phyloP scores from a whole-genome alignment of 352 stramenopile genomes.

The Pythium grandisporangium region DNA sequence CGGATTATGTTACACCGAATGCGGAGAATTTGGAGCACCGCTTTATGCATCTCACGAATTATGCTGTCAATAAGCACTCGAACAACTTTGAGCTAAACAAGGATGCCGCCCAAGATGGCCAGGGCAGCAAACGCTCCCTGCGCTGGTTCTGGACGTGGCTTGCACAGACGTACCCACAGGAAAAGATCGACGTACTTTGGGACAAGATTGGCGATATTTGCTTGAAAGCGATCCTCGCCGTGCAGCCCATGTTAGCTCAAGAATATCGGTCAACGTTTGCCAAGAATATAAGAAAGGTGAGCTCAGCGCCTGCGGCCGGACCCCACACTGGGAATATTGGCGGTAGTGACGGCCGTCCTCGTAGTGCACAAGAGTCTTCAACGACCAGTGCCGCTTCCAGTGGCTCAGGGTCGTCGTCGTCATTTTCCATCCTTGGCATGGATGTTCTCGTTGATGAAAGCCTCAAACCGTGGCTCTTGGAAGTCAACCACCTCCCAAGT shows the following conservation, averaged over 20 bases:
- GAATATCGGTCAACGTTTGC: constrained; percentile 89
- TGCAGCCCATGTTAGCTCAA: constrained; percentile 88
- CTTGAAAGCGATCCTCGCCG: constrained; percentile 90
- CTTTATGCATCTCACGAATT: constrained; percentile 92
- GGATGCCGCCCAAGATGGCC: constrained; percentile 39
- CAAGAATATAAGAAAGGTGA: constrained; percentile 66
- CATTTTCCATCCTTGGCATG: constrained; percentile 93
- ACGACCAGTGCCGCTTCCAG: constrained; percentile 1
- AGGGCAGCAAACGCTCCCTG: constrained; percentile 81
- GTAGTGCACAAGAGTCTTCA: constrained; percentile 14
- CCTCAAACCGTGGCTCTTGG: constrained; percentile 94
- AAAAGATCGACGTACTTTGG: constrained; percentile 81
- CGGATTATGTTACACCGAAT: constrained; percentile 82
- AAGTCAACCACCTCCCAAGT: constrained; percentile 96
- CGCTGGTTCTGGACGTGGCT: constrained; percentile 92
- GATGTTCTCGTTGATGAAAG: constrained; percentile 94
- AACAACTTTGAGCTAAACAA: constrained; percentile 85
- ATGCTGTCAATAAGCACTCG: constrained; percentile 87
- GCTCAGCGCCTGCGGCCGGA: constrained; percentile 17
- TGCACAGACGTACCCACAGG: constrained; percentile 38
- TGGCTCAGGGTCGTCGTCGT: constrained; percentile 26
- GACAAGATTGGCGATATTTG: constrained; percentile 90
- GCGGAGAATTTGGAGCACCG: constrained; percentile 74
- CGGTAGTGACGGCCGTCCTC: constrained; percentile 5
- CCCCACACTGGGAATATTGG: neutral